Conservation (phyloP, 2,329 filamentous ascomycete species). For the Colletotrichum musae region DNA sequence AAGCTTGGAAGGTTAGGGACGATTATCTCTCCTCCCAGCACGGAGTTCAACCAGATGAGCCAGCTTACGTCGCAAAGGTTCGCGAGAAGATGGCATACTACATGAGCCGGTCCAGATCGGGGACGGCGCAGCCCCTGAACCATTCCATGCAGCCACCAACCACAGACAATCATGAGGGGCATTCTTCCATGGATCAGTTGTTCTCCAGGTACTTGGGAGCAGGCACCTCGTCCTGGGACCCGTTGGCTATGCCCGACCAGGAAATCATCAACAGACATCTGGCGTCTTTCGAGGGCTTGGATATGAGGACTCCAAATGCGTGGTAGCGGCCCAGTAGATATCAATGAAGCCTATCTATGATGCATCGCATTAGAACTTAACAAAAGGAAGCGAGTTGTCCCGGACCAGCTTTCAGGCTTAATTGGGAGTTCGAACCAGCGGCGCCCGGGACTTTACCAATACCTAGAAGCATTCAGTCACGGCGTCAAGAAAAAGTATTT, state of each 20-base stretch:
- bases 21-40: conserved; percentile 20
- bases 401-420: neutral
- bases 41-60: conserved; percentile 20
- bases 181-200: conserved; percentile 17
- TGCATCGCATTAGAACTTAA: neutral
- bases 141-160: neutral
- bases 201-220: conserved; percentile 21
- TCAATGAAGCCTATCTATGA: too few species aligned
- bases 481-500: too few species aligned
- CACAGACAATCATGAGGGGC: neutral
- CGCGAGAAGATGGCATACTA: conserved; percentile 3
- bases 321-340: conserved; percentile 13
- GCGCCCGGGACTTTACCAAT: neutral
- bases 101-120: conserved; percentile 3
- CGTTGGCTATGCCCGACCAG: conserved; percentile 16
- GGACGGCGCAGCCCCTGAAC: neutral
- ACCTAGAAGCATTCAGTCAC: neutral
- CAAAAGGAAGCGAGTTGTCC: neutral
- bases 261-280: conserved; percentile 19
- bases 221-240: conserved; percentile 17
- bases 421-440: neutral
- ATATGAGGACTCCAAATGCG: conserved; percentile 20
- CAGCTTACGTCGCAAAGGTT: conserved; percentile 14
- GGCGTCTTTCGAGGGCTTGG: conserved; percentile 12
- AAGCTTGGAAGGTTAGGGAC: conserved; percentile 20